These are phyloP conservation scores for Mycosarcoma maydis DNA, from an alignment of 1,284 basidiomycete species.

Conservation along the genomic window DNA sequence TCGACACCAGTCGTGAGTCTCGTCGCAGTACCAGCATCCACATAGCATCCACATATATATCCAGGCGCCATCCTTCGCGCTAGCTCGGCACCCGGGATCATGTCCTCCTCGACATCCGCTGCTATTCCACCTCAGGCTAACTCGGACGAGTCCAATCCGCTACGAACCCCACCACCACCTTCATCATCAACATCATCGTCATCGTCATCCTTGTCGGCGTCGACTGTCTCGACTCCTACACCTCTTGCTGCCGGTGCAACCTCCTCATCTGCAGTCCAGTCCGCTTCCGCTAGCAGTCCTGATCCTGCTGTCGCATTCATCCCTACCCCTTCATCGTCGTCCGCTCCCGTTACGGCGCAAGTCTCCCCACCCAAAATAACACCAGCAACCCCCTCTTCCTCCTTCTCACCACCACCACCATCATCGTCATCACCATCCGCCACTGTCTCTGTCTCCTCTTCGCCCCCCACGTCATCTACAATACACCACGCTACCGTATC, in stretches of 20 bases:
- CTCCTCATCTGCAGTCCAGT: background rate
- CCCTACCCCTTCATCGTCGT: background rate
- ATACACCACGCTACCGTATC: conserved; percentile 14
- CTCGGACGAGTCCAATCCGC: background rate
- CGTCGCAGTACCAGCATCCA: background rate
- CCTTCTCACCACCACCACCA: conserved; percentile 1
- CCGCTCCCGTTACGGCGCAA: conserved; percentile 10
- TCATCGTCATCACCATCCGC: background rate
- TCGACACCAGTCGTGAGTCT: too few species aligned
- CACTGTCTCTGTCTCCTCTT: background rate
- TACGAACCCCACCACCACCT: too few species aligned
- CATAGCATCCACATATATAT: background rate
- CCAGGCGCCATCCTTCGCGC: background rate
- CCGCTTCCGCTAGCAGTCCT: too few species aligned
- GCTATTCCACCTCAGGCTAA: background rate
- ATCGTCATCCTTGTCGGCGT: too few species aligned
- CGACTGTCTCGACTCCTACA: background rate
- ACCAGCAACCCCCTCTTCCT: background rate
- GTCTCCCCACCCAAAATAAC: too few species aligned
- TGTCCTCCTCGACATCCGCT: conserved; percentile 30
- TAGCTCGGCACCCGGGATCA: conserved; percentile 9
- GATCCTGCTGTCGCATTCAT: background rate
- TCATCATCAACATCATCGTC: too few species aligned
- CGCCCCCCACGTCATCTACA: conserved; percentile 1
- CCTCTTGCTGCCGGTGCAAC: too few species aligned